Evolutionary conservation across 192 early-diverging fungal species (phyloP).

Genomic region (Umbelopsis ramanniana): DNA sequence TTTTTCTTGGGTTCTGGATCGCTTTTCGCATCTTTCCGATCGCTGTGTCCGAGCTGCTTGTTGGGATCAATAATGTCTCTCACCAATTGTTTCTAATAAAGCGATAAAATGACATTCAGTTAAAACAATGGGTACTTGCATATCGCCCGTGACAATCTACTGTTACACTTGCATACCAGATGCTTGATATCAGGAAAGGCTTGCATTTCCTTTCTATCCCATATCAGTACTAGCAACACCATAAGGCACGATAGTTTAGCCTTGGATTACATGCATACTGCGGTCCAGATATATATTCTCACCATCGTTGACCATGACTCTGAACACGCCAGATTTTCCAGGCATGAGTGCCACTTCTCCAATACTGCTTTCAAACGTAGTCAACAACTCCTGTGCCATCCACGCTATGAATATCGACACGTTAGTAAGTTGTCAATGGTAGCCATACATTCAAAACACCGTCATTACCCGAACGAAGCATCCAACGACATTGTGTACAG

Average conservation of each 20-base stretch:
- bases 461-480: slow-evolving; percentile 50
- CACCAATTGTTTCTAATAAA: slow-evolving; percentile 61
- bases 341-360: slow-evolving; percentile 74
- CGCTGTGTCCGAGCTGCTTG: slow-evolving; percentile 72
- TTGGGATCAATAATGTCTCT: slow-evolving; percentile 66
- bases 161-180: slow-evolving; percentile 40
- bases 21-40: slow-evolving; percentile 33
- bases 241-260: not conserved
- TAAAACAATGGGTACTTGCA: not conserved
- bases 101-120: not conserved
- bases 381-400: slow-evolving; percentile 72
- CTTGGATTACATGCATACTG: not conserved
- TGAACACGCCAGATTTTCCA: slow-evolving; percentile 53
- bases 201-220: slow-evolving; percentile 67
- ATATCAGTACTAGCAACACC: slow-evolving; percentile 51
- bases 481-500: slow-evolving; percentile 61
- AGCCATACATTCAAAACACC: not conserved
- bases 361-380: slow-evolving; percentile 63
- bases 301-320: slow-evolving; percentile 56
- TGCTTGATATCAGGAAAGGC: slow-evolving; percentile 80
- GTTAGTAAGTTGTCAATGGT: not conserved
- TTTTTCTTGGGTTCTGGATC: slow-evolving; percentile 19
- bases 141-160: not conserved
- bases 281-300: slow-evolving; percentile 18
- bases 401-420: slow-evolving; percentile 47